These are phyloP conservation scores for Colletotrichum chlorophyti DNA, from an alignment of 2,329 filamentous ascomycete genomes.

Conservation along the genomic window DNA sequence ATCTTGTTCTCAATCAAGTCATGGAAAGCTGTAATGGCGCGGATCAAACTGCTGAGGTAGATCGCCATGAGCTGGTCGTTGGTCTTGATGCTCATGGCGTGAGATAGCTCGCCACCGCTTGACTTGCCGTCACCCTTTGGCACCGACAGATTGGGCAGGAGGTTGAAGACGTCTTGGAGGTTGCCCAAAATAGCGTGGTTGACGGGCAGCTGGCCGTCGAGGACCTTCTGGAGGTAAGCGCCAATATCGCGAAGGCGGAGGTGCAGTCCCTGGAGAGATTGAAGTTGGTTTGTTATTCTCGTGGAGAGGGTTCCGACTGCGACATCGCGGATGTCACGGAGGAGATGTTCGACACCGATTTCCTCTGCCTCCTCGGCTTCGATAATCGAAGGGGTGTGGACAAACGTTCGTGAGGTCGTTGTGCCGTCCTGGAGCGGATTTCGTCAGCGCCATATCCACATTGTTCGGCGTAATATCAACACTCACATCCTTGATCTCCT, in stretches of 20 bases:
- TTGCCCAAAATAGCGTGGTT: slow-evolving; percentile 98
- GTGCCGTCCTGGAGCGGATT: slow-evolving; percentile 79
- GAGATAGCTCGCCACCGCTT: slow-evolving; percentile 84
- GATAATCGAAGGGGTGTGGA: slow-evolving; percentile 97
- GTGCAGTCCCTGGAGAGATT: slow-evolving; percentile 95
- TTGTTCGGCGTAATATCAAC: not conserved
- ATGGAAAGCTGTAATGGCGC: slow-evolving; percentile 98
- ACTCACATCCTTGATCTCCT: slow-evolving; percentile 98
- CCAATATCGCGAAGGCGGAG: slow-evolving; percentile 94
- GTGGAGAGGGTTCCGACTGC: slow-evolving; percentile 96
- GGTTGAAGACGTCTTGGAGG: slow-evolving; percentile 99
- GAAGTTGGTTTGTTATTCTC: slow-evolving; percentile 95
- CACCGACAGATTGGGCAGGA: slow-evolving; percentile 93
- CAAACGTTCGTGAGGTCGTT: slow-evolving; percentile 95
- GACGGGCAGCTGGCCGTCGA: slow-evolving; percentile 89
- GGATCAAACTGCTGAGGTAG: slow-evolving; percentile 94
- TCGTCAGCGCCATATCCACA: slow-evolving; percentile 19
- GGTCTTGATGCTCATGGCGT: slow-evolving; percentile 98
- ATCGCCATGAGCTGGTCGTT: slow-evolving; percentile 99
- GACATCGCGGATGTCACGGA: slow-evolving; percentile 97
- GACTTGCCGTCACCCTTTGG: slow-evolving; percentile 69
- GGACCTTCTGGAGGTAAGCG: slow-evolving; percentile 92
- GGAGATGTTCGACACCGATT: slow-evolving; percentile 96
- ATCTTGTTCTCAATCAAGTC: slow-evolving; percentile 99
- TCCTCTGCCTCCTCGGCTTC: slow-evolving; percentile 99